phyloP scores from a whole-genome alignment of 2,329 filamentous ascomycete genomes.

The Orbilia brochopaga region DNA sequence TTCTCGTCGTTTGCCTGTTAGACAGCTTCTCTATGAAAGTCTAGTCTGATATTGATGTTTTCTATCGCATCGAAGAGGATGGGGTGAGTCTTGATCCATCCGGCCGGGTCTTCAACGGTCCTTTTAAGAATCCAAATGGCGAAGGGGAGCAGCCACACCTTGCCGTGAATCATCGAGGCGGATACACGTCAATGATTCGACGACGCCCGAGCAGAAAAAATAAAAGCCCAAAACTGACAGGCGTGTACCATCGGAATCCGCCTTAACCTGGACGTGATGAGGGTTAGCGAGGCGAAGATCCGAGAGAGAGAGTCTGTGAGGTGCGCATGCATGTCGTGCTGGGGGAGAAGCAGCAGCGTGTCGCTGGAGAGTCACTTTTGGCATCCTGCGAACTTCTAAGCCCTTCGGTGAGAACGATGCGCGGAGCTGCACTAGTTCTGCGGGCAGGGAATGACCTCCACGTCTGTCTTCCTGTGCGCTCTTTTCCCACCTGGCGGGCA shows the following conservation, averaged over 20 bases:
- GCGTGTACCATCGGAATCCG: slow-evolving; percentile 50
- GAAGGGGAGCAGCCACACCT: slow-evolving; percentile 43
- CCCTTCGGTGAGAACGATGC: slow-evolving; percentile 49
- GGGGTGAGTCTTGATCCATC: slow-evolving; percentile 41
- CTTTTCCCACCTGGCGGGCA: neutral
- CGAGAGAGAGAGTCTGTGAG: slow-evolving; percentile 44
- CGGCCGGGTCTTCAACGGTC: slow-evolving; percentile 38
- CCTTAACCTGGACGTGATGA: slow-evolving; percentile 48
- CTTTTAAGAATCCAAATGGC: slow-evolving; percentile 48
- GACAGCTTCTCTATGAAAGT: slow-evolving; percentile 18
- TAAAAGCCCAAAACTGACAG: slow-evolving; percentile 39
- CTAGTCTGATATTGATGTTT: slow-evolving; percentile 7
- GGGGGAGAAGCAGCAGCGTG: slow-evolving; percentile 30
- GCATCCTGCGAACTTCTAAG: slow-evolving; percentile 43
- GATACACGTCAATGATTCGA: slow-evolving; percentile 51
- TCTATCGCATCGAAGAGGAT: slow-evolving; percentile 43
- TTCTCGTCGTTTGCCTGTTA: slow-evolving; percentile 45
- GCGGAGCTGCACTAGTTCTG: slow-evolving; percentile 26
- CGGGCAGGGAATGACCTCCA: slow-evolving; percentile 43
- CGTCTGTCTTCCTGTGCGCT: slow-evolving; percentile 36
- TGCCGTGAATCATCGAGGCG: slow-evolving; percentile 35
- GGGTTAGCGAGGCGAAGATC: slow-evolving; percentile 49
- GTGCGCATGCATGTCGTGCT: slow-evolving; percentile 45
- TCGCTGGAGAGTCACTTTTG: slow-evolving; percentile 44
- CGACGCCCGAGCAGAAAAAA: slow-evolving; percentile 12